Evolutionary conservation across 2,329 filamentous ascomycete genomes (phyloP), one percentile per base, ranked within the genome.

Genomic region (Knoxdaviesia capensis): DNA sequence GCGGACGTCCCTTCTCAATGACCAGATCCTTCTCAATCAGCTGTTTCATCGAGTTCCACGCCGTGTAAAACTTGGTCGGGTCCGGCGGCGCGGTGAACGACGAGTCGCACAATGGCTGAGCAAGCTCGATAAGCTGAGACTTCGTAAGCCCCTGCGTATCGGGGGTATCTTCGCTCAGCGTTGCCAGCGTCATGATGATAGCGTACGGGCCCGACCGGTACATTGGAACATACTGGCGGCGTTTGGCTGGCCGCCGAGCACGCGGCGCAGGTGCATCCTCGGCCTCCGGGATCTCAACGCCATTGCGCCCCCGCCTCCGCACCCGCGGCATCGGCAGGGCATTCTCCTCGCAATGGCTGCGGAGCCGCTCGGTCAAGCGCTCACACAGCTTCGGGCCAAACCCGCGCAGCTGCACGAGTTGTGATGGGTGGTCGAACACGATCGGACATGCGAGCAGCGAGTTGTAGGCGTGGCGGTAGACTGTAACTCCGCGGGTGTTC

Each of bases 41-140:
- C 0, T 78, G 84, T 53, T 82, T 83, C 69, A 88, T 86, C 1
- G 81, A 85, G 51, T 72, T 80, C 82, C 82, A 90, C 0, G 83
- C 83, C 0, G 82, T 88, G 50, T 83, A 82, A 50, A 72, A 81
- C 44, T 76, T 80, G 7, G 67, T 76, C 0, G 79, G 64, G 42
- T 83, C 77, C 36, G 62, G 65, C 0, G 80, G 77, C 0, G 70
- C 73, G 0, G 70, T 78, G 50, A 85, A 86, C 0, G 80, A 86
- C 2, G 77, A 61, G 52, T 87, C 80, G 50, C 77, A 84, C 54
- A 81, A 65, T 6, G 71, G 71, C 51, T 88, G 79, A 1, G 81
- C 80, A 8, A 68, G 60, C 45, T 77, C 73, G 38, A 86, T 77
- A 3, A 86, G 58, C 44, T 81, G 69, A 6, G 65, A 53, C 54